Conservation (phyloP, 2,329 filamentous ascomycete genomes). For the Camillea tinctor region DNA sequence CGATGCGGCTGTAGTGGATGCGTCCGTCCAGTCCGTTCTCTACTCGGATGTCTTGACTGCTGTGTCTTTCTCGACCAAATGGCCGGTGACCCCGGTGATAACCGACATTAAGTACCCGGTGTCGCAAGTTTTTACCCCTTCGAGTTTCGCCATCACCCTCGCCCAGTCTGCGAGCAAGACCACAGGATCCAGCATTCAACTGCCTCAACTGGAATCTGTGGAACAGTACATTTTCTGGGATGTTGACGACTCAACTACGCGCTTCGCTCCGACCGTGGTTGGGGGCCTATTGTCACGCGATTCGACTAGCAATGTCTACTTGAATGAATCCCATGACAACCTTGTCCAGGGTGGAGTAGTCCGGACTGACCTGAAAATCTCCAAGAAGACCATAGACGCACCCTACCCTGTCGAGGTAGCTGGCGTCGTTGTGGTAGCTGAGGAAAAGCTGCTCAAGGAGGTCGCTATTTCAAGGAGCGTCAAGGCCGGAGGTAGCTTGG, state of each 20-base stretch:
- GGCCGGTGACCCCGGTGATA: slow-evolving; percentile 61
- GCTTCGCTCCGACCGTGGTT: slow-evolving; percentile 61
- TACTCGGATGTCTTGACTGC: slow-evolving; percentile 90
- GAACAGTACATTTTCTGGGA: slow-evolving; percentile 96
- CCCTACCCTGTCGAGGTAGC: slow-evolving; percentile 79
- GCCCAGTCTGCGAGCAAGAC: slow-evolving; percentile 48
- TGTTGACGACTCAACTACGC: slow-evolving; percentile 69
- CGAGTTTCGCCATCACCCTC: slow-evolving; percentile 51
- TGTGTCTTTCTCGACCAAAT: slow-evolving; percentile 73
- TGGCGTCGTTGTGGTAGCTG: slow-evolving; percentile 74
- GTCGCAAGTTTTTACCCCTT: slow-evolving; percentile 55
- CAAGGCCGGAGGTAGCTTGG: slow-evolving; percentile 68
- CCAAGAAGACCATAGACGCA: slow-evolving; percentile 78
- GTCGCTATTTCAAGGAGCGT: slow-evolving; percentile 71
- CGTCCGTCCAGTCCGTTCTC: slow-evolving; percentile 76
- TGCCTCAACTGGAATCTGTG: slow-evolving; percentile 51
- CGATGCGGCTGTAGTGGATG: slow-evolving; percentile 69
- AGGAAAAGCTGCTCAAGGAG: slow-evolving; percentile 76
- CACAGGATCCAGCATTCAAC: slow-evolving; percentile 41
- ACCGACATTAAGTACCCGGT: slow-evolving; percentile 89
- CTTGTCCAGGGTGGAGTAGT: slow-evolving; percentile 73
- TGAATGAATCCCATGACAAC: slow-evolving; percentile 64
- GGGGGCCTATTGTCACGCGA: slow-evolving; percentile 67
- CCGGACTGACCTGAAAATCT: slow-evolving; percentile 81
- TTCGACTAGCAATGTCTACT: slow-evolving; percentile 60